Evolutionary conservation across 345 rosid species (phyloP), one percentile per base, ranked within the genome.

Genomic region (Brassica nigra): DNA sequence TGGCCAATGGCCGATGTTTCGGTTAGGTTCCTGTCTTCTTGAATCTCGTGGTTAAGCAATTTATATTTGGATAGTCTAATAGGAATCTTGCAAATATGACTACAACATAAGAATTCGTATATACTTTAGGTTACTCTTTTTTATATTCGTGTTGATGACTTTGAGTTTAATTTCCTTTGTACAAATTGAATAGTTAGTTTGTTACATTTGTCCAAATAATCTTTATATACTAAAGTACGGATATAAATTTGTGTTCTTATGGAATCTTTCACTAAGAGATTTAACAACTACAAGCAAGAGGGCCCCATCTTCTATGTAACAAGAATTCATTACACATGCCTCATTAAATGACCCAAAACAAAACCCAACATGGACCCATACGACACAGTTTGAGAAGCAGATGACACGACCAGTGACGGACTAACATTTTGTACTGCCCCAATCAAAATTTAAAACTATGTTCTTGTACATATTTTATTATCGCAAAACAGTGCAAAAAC

Each of bases 1-100:
- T 54, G 65, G 64, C 37, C 79, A 67, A 9, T 68, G 58, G 11
- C 39, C 23, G 52, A 63, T 75, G 55, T 54, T 33, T 65, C 37
- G 15, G n/a, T 36, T 76, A 27, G 37, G 14, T 30, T 27, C 15
- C 3, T 58, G 14, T 58, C 30, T 36, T 75, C 34, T 57, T 1
- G 7, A 54, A 76, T 58, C 20, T 33, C 27, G 14, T n/a, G 27
- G 14, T 33, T 33, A 63, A 31, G 77, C 49, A 64, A 49, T 20
- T 33, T 47, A 63, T 47, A 31, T 12, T 59, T 61, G 68, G 39
- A 73, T 73, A 20, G 61, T 37, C 57, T 65, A 23, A 34, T 70
- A 33, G 6, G 44, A 14, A 31, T 59, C 34, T 27, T 59, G 36
- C 27, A 61, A 61, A 39, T 39, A 72, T 15, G 36, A 71, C 37